Evolutionary conservation across 805 yeast genomes (phyloP).

Genomic region (Zygoascus biomembranicola): DNA sequence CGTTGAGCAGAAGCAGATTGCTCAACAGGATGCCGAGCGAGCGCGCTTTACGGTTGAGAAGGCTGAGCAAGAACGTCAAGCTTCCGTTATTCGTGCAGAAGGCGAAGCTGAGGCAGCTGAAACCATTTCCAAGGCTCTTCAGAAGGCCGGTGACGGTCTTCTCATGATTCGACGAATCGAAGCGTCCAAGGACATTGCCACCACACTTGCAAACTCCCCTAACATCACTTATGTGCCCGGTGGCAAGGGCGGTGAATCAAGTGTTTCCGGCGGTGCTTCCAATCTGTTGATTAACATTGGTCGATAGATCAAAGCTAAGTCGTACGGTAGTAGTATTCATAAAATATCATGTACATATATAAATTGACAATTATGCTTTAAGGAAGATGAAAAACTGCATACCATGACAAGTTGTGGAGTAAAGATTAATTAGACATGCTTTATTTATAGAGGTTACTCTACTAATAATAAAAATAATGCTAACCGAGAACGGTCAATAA

Average conservation of each 20-base stretch:
- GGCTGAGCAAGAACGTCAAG: slow-evolving; percentile 96
- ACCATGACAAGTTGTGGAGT: no score
- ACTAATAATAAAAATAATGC: background rate
- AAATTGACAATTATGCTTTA: background rate
- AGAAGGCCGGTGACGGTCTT: slow-evolving; percentile 93
- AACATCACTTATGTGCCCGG: slow-evolving; percentile 86
- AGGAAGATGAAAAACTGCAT: no score
- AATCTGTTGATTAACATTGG: slow-evolving; percentile 29
- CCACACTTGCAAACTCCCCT: slow-evolving; percentile 70
- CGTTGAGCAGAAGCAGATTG: slow-evolving; percentile 97
- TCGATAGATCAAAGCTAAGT: slow-evolving; percentile 17
- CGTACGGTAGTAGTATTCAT: background rate
- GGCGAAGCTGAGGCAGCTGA: slow-evolving; percentile 99
- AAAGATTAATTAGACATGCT: no score
- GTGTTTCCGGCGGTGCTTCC: slow-evolving; percentile 25
- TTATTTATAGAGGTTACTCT: no score
- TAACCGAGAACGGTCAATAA: background rate
- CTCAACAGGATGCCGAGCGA: slow-evolving; percentile 98
- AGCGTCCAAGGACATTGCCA: slow-evolving; percentile 93
- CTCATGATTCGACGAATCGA: slow-evolving; percentile 90
- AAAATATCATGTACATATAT: slow-evolving; percentile 2
- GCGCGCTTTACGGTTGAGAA: slow-evolving; percentile 88
- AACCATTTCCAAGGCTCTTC: slow-evolving; percentile 81
- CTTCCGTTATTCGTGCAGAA: slow-evolving; percentile 91
- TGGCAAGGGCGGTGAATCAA: slow-evolving; percentile 32